Evolutionary conservation across 441 rosid species (phyloP).

Genomic region (Aleurites moluccanus): DNA sequence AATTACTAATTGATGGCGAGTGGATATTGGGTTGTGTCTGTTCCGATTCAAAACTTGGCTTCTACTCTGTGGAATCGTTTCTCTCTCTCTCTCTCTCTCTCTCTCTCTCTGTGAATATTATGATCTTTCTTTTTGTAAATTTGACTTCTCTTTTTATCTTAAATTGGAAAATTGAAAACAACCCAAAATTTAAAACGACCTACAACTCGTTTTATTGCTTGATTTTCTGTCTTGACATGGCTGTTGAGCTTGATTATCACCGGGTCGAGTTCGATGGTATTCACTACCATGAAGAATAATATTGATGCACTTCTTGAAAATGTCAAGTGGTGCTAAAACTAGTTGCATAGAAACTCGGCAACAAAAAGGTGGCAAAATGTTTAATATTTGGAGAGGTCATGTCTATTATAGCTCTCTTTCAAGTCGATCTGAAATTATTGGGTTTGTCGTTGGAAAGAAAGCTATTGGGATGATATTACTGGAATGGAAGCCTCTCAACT

Average conservation of each 20-base stretch:
- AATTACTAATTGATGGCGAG: too few species aligned
- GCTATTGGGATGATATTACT: conserved; percentile 18
- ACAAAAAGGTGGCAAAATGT: conserved; percentile 13
- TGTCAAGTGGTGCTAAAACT: neutral
- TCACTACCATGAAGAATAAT: conserved; percentile 91
- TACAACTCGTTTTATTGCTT: neutral
- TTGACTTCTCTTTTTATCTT: neutral
- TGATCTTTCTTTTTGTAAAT: neutral
- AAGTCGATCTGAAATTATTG: conserved; percentile 26
- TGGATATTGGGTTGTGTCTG: too few species aligned
- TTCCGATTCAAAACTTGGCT: too few species aligned
- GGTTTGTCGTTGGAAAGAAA: conserved; percentile 13
- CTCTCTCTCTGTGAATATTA: neutral
- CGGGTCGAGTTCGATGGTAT: conserved; percentile 94
- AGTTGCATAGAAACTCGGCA: neutral
- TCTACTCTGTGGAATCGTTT: too few species aligned
- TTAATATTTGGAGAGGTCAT: conserved; percentile 8
- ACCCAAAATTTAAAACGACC: neutral
- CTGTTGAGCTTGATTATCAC: conserved; percentile 78
- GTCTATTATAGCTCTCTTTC: conserved; percentile 19
- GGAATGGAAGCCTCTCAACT: conserved; percentile 18
- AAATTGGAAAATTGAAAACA: neutral
- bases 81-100: too few species aligned
- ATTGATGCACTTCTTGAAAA: neutral
- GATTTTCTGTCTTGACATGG: conserved; percentile 72